Percentiles rank a stretch among this genome's conserved stretches.
phyloP scores from a whole-genome alignment of 768 basidiomycete genomes.

The Pleurotus citrinopileatus region DNA sequence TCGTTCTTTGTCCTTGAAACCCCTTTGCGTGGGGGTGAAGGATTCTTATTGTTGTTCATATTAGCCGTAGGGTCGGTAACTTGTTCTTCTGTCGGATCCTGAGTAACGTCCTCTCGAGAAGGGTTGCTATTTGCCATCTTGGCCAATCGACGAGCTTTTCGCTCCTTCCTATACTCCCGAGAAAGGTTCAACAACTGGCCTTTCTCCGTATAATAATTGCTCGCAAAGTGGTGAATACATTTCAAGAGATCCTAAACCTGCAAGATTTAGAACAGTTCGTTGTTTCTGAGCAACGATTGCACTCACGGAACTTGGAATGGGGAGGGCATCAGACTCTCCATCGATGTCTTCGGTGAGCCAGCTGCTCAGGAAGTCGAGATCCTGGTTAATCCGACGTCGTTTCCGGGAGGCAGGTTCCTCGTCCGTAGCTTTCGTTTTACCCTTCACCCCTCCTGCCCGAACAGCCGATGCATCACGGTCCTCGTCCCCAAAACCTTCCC shows the following conservation, averaged over 20 bases:
- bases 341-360: neutral
- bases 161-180: slow-evolving; percentile 40
- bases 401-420: too few relatives aligned
- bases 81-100: slow-evolving; percentile 3
- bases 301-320: slow-evolving; percentile 51
- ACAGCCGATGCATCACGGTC: too few relatives aligned
- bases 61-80: slow-evolving; percentile 16
- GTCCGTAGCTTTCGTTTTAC: too few relatives aligned
- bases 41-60: slow-evolving; percentile 15
- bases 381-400: slow-evolving; percentile 42
- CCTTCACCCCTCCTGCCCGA: too few relatives aligned
- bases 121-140: slow-evolving; percentile 14
- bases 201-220: slow-evolving; percentile 55
- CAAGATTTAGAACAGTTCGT: slow-evolving; percentile 2
- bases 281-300: slow-evolving; percentile 12
- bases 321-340: slow-evolving; percentile 13
- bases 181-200: slow-evolving; percentile 58
- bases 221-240: slow-evolving; percentile 45
- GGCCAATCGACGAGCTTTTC: slow-evolving; percentile 29
- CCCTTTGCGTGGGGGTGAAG: slow-evolving; percentile 11
- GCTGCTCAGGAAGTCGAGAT: slow-evolving; percentile 54
- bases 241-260: slow-evolving; percentile 44
- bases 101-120: slow-evolving; percentile 4
- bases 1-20: slow-evolving; percentile 17
- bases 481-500: too few relatives aligned